Evolutionary conservation across 2,329 filamentous ascomycete genomes (phyloP).

Genomic region (Colletotrichum sp.): DNA sequence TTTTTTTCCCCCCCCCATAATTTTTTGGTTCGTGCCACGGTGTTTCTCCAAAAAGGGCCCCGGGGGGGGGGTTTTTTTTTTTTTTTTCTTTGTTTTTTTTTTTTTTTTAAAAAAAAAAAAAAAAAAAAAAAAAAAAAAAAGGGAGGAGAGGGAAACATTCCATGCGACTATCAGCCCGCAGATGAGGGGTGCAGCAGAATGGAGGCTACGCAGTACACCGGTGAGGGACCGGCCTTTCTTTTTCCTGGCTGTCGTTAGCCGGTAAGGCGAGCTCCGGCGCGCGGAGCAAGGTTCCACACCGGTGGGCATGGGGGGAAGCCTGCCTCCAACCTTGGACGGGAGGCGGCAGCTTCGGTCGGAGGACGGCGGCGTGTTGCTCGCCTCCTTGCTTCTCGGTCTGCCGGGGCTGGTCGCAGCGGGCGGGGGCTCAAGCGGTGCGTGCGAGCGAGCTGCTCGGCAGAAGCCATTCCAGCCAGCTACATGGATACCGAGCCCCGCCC

Average conservation of each 20-base stretch:
- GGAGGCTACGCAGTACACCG: neutral
- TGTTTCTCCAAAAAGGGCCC: no score
- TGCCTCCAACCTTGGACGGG: neutral
- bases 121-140: no score
- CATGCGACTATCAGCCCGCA: neutral
- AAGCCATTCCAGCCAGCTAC: neutral
- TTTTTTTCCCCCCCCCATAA: no score
- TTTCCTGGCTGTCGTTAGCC: neutral
- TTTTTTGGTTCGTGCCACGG: no score
- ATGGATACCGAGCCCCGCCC: neutral
- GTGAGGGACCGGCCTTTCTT: constrained; percentile 6
- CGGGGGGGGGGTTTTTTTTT: no score
- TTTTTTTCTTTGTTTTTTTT: no score
- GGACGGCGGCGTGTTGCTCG: neutral
- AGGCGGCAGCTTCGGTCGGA: neutral
- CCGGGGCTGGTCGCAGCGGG: neutral
- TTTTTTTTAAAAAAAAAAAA: no score
- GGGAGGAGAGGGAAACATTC: neutral
- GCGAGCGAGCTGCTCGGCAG: neutral
- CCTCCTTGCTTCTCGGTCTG: neutral
- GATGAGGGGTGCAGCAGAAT: neutral
- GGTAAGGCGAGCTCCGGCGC: neutral
- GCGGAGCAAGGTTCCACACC: neutral
- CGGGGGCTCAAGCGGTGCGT: neutral
- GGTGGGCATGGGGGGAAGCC: neutral